Evolutionary conservation across 805 yeast species (phyloP), one percentile per base, ranked within the genome.

Genomic region (Hanseniaspora pseudoguilliermondii): DNA sequence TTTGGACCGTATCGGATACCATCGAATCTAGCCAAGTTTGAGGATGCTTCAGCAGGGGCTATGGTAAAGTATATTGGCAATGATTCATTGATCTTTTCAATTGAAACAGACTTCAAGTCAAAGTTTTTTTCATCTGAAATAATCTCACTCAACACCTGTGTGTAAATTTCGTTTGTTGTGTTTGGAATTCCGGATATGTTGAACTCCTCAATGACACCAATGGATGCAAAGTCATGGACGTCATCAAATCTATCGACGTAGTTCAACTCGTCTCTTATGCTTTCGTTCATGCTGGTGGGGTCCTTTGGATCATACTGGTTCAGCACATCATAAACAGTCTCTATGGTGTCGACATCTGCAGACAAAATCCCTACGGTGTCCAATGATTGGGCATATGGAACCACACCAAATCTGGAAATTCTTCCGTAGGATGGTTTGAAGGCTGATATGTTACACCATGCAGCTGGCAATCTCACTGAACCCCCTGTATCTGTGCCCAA

Each of bases 401-500:
- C 71, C 9, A 93, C 87, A 2, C 98, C 99, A 82, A 87, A 83
- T 57, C 99, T 73, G 0, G 97, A 89, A 2, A 93, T 72, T 40
- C 96, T 74, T 0, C 98, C 98, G 66, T 93, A 93, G 0, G 93
- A 76, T 0, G 98, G 98, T 67, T 93, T 93, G 71, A 88, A 88
- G 1, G 98, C 98, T 34, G 80, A 71, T 0, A 84, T 75, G 1
- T 90, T 86, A 61, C 91, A 83, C 66, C 84, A 88, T 20, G 95
- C 83, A 1, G 95, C 95, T 0, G 99, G 99, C 21, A 87, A 72
- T 59, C 99, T 75, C 0, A 93, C 87, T 0, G 97, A 88, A 0
- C 99, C 99, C 5, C 99, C 99, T 0, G 99, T 93, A 63, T 93
- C 99, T 0, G 97, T 86, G 0, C 98, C 99, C 39, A 93, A 68